Conservation (phyloP, 2,329 filamentous ascomycete genomes). For the Rhynchosporium agropyri region DNA sequence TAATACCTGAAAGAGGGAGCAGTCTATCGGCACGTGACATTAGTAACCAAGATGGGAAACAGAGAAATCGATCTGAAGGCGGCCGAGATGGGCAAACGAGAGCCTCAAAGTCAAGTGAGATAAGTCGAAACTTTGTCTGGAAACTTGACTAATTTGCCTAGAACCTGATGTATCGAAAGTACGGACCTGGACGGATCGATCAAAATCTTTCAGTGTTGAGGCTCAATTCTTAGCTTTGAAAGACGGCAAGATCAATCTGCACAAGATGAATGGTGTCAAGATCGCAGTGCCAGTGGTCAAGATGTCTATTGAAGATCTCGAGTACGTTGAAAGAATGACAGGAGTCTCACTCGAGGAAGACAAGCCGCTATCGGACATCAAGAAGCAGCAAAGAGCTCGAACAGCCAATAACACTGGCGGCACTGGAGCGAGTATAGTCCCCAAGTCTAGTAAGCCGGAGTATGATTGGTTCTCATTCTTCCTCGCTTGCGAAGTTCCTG, state of each 20-base stretch:
- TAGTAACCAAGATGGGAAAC: slow-evolving; percentile 69
- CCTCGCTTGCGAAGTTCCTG: slow-evolving; percentile 85
- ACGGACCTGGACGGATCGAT: slow-evolving; percentile 91
- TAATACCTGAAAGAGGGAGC: slow-evolving; percentile 81
- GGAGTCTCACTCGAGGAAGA: slow-evolving; percentile 88
- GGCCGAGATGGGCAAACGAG: slow-evolving; percentile 59
- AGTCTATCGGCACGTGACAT: slow-evolving; percentile 70
- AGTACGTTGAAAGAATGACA: slow-evolving; percentile 89
- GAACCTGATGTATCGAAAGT: slow-evolving; percentile 83
- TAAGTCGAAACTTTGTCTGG: background rate
- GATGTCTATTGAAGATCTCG: slow-evolving; percentile 93
- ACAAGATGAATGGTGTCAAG: slow-evolving; percentile 97
- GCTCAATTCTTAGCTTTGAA: slow-evolving; percentile 93
- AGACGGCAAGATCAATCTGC: slow-evolving; percentile 95
- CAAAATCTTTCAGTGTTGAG: slow-evolving; percentile 95
- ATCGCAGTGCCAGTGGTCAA: slow-evolving; percentile 94
- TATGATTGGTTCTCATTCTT: slow-evolving; percentile 99
- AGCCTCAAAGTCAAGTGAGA: slow-evolving; percentile 72
- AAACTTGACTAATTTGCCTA: slow-evolving; percentile 44
- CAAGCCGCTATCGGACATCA: slow-evolving; percentile 87
- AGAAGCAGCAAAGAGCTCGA: slow-evolving; percentile 44
- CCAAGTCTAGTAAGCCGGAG: slow-evolving; percentile 62
- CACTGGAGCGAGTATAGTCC: slow-evolving; percentile 65
- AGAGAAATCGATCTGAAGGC: slow-evolving; percentile 73
- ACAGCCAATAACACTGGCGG: slow-evolving; percentile 35